Evolutionary conservation across 2,329 filamentous ascomycete species (phyloP).

Genomic region (Geosmithia flava): DNA sequence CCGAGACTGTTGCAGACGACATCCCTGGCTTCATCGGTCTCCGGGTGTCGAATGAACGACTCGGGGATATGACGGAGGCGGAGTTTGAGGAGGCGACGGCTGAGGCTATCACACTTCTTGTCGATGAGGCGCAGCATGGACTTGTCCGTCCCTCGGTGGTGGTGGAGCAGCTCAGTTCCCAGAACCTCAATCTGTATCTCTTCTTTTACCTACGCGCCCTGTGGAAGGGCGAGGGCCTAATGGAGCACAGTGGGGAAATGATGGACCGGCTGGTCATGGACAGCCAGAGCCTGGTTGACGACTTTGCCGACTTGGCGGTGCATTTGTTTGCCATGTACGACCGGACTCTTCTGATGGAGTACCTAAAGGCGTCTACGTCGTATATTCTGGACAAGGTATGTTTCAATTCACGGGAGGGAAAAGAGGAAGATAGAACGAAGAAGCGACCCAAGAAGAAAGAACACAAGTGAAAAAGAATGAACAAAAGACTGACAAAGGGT

Average conservation of each 20-base stretch:
- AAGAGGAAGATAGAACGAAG: background rate
- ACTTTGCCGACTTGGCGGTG: slow-evolving; percentile 77
- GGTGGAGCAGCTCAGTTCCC: slow-evolving; percentile 60
- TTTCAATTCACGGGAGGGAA: background rate
- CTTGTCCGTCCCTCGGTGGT: slow-evolving; percentile 70
- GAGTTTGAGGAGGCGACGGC: slow-evolving; percentile 71
- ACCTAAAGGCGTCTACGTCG: slow-evolving; percentile 70
- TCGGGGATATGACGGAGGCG: slow-evolving; percentile 48
- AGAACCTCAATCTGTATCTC: slow-evolving; percentile 60
- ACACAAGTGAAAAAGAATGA: background rate
- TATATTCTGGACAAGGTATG: slow-evolving; percentile 72
- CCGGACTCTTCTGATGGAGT: slow-evolving; percentile 69
- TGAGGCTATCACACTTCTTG: slow-evolving; percentile 76
- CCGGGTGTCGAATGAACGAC: slow-evolving; percentile 62
- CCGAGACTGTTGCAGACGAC: slow-evolving; percentile 79
- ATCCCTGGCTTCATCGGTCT: slow-evolving; percentile 81
- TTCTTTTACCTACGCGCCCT: slow-evolving; percentile 86
- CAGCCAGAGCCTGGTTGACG: slow-evolving; percentile 61
- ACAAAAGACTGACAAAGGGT: slow-evolving; percentile 6
- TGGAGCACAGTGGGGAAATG: slow-evolving; percentile 37
- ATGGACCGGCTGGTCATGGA: slow-evolving; percentile 45
- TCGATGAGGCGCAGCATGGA: slow-evolving; percentile 83
- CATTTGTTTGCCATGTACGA: slow-evolving; percentile 80
- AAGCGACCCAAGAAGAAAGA: no score
- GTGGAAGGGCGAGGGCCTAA: slow-evolving; percentile 64